Evolutionary conservation across 768 basidiomycete genomes (phyloP), one percentile per base, ranked within the genome.

Genomic region (Tephrocybe rancida): DNA sequence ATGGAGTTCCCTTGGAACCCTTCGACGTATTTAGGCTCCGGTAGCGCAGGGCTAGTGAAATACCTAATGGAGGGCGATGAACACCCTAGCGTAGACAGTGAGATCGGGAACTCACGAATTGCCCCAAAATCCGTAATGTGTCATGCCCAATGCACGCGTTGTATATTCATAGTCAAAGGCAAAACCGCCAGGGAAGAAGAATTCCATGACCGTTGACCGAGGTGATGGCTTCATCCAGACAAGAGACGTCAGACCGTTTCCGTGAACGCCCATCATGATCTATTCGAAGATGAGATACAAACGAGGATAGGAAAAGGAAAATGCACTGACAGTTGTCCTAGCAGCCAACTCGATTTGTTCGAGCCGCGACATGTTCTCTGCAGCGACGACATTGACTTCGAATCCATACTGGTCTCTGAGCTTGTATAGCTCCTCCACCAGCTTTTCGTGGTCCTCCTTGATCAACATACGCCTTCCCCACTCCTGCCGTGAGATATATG

Each of bases 181-280:
- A 64, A 95, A 95, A 3, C 93, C 92, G 37, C 79, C 78, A 0
- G 88, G 88, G 68, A 78, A 91, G 69, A 94, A 95, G 71, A 97
- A 94, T 64, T 97, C 95, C 64, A 96, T 91, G 27, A 97, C 92
- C 0, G 95, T 93, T 27, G 91, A 81, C 16, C 87, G 78, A 5
- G 86, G 85, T 3, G 82, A 83, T 1, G 91, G 89, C 21, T 89
- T 87, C 95, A 96, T 97, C 94, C 93, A 97, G 4, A 97, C 66
- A 0, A 95, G 79, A 25, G 91, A 81, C 0, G 93, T 95, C 34
- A 97, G 68, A 27, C 92, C 95, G 64, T 97, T 96, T 9, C 95
- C 94, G 62, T 96, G 94, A 14, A 96, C 88, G 52, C 94, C 94
- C 81, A 95, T 88, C 86, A 96, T 82, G 62, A 96, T 92, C 94